These are phyloP conservation scores for Sporothrix schenckii DNA, from an alignment of 2,329 filamentous ascomycete genomes.

Conservation along the genomic window DNA sequence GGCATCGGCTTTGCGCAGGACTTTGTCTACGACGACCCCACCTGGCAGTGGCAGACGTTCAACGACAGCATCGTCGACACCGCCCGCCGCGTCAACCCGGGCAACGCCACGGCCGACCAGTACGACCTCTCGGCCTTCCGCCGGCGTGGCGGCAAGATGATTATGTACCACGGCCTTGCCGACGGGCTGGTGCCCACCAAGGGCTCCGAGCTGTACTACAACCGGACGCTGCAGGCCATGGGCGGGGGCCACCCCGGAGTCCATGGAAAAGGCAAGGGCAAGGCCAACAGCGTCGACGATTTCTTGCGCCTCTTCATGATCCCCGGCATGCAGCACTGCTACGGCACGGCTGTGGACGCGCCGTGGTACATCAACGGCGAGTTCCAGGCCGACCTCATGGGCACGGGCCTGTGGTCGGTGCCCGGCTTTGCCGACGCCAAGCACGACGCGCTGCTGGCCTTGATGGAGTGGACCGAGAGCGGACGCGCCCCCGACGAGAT, in stretches of 20 bases:
- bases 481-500: slow-evolving; percentile 39
- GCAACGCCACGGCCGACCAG: slow-evolving; percentile 45
- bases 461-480: slow-evolving; percentile 47
- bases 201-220: slow-evolving; percentile 45
- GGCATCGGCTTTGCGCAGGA: slow-evolving; percentile 46
- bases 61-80: slow-evolving; percentile 41
- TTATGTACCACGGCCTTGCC: slow-evolving; percentile 52
- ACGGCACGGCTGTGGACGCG: slow-evolving; percentile 42
- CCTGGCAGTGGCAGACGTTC: slow-evolving; percentile 44
- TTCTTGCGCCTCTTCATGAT: slow-evolving; percentile 58
- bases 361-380: slow-evolving; percentile 48
- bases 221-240: slow-evolving; percentile 40
- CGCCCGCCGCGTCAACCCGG: slow-evolving; percentile 45
- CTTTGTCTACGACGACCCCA: slow-evolving; percentile 47
- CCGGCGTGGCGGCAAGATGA: slow-evolving; percentile 48
- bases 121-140: slow-evolving; percentile 48
- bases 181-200: slow-evolving; percentile 48
- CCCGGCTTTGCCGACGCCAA: slow-evolving; percentile 44
- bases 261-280: too few species aligned
- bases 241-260: too few species aligned
- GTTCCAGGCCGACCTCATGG: slow-evolving; percentile 40
- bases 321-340: slow-evolving; percentile 59
- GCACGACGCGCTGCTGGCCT: slow-evolving; percentile 46
- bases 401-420: slow-evolving; percentile 43
- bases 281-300: slow-evolving; percentile 42